Evolutionary conservation across 2,329 filamentous ascomycete species (phyloP).

Genomic region (Colletotrichum cordylinicola): DNA sequence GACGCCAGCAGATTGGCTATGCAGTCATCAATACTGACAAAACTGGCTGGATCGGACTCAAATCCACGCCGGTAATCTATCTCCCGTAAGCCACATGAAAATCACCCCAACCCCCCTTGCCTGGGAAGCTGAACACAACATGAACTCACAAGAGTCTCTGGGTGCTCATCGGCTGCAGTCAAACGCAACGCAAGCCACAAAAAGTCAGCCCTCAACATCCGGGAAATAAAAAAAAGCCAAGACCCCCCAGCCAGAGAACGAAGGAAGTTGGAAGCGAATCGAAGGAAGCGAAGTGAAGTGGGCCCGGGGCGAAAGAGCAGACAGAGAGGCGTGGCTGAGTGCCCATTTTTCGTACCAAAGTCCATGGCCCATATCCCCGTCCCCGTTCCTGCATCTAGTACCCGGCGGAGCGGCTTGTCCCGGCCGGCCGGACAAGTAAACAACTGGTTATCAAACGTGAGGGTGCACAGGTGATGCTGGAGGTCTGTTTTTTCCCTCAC

Average conservation of each 20-base stretch:
- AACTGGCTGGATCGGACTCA: constrained; percentile 46
- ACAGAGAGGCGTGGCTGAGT: background rate
- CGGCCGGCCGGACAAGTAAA: constrained; percentile 23
- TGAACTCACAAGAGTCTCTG: constrained; percentile 30
- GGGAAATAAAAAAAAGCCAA: background rate
- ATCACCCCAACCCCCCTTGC: background rate
- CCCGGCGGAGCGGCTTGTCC: constrained; percentile 16
- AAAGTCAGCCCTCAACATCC: background rate
- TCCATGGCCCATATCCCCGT: constrained; percentile 54
- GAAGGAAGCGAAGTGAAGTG: background rate
- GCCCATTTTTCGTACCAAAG: constrained; percentile 33
- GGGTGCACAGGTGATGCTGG: constrained; percentile 31
- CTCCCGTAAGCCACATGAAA: background rate
- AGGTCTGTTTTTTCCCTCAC: constrained; percentile 23
- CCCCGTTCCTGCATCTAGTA: constrained; percentile 55
- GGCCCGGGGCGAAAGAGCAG: background rate
- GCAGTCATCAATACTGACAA: constrained; percentile 30
- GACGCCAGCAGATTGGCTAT: background rate
- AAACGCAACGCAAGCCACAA: background rate
- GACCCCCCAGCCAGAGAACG: background rate
- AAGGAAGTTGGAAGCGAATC: background rate
- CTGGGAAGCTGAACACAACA: background rate
- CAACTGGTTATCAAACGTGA: constrained; percentile 30
- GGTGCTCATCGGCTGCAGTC: constrained; percentile 32
- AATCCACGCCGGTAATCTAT: constrained; percentile 43